Evolutionary conservation across 495 filamentous ascomycete species (phyloP).

Genomic region (Penicillium salamii): DNA sequence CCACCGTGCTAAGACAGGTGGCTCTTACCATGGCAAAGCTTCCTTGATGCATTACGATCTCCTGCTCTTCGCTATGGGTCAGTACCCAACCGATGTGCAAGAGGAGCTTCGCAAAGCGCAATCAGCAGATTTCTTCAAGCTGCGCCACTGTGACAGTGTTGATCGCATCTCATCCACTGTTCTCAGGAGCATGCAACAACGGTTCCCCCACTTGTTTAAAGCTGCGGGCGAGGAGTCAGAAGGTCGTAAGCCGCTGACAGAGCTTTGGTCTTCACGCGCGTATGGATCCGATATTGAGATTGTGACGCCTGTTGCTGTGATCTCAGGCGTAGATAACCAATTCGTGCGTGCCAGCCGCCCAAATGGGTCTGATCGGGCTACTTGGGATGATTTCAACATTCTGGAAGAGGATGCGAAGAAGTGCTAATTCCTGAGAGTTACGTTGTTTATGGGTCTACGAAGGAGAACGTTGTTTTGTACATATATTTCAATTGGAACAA

Average conservation of each 20-base stretch:
- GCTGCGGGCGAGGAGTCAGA: constrained; percentile 12
- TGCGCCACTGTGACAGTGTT: constrained; percentile 69
- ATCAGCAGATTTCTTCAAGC: constrained; percentile 57
- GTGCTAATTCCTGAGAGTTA: constrained; percentile 3
- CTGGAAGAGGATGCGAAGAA: constrained; percentile 26
- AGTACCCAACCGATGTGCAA: constrained; percentile 56
- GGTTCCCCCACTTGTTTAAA: constrained; percentile 40
- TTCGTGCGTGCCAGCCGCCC: constrained; percentile 41
- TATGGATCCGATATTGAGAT: constrained; percentile 41
- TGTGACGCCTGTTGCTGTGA: constrained; percentile 34
- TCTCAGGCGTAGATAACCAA: constrained; percentile 40
- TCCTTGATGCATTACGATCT: constrained; percentile 69
- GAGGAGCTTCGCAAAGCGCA: constrained; percentile 52
- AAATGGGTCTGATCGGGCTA: constrained; percentile 36
- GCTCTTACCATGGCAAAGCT: constrained; percentile 62
- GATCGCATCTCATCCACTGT: constrained; percentile 68
- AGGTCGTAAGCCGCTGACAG: constrained; percentile 28
- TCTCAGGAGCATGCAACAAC: constrained; percentile 56
- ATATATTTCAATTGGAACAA: background rate
- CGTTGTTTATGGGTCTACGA: background rate
- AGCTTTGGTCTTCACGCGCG: constrained; percentile 40
- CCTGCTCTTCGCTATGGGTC: constrained; percentile 60
- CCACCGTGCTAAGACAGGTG: constrained; percentile 57
- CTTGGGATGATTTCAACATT: constrained; percentile 36
- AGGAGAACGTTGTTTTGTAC: background rate